These are phyloP conservation scores for Furcasterigmium furcatum DNA, from an alignment of 2,329 filamentous ascomycete genomes.

Conservation along the genomic window DNA sequence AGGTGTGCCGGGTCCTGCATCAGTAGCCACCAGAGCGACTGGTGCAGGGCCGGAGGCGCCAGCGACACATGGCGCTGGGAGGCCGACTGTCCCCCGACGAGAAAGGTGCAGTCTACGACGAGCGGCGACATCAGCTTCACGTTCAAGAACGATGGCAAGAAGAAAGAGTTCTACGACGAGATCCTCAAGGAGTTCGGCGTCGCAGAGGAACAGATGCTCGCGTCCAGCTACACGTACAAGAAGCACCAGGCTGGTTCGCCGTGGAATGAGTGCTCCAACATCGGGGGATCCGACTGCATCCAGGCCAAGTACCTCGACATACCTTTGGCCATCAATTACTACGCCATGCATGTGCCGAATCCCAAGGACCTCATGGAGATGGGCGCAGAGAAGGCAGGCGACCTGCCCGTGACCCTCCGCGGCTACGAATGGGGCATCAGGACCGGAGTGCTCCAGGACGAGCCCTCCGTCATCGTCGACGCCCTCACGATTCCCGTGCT, in stretches of 20 bases:
- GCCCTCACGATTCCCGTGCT: background rate
- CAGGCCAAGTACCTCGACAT: background rate
- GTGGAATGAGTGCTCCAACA: too few species aligned
- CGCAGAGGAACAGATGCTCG: background rate
- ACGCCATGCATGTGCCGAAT: constrained; percentile 13
- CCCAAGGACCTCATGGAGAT: constrained; percentile 14
- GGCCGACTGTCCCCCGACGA: background rate
- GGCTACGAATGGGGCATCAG: background rate
- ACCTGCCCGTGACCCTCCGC: background rate
- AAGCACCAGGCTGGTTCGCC: too few species aligned
- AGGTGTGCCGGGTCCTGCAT: too few species aligned
- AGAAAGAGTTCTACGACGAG: constrained; percentile 11
- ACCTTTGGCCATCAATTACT: background rate
- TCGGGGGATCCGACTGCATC: background rate
- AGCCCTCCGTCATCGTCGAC: background rate
- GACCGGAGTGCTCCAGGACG: background rate
- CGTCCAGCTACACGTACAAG: too few species aligned
- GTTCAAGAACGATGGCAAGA: constrained; percentile 8
- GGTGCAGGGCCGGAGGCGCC: too few species aligned
- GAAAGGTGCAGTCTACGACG: background rate
- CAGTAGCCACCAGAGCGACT: too few species aligned
- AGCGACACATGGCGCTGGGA: constrained; percentile 1
- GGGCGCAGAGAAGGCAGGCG: background rate
- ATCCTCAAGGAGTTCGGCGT: constrained; percentile 13
- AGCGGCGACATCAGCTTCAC: constrained; percentile 11